Evolutionary conservation across 768 basidiomycete genomes (phyloP).

Genomic region (Tylopilus subfusipes): DNA sequence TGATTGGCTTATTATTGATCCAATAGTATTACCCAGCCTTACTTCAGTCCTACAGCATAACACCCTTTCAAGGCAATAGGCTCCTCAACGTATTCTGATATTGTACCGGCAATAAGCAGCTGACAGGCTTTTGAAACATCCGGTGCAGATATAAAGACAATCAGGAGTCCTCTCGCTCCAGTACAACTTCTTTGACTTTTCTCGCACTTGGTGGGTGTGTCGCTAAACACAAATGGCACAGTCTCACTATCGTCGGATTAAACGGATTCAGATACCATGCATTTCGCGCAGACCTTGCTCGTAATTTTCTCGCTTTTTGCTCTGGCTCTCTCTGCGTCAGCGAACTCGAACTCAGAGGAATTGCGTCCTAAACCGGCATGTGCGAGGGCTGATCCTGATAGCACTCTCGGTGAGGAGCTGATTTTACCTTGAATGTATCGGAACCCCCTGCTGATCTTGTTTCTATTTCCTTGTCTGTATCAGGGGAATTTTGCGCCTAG

Average conservation of each 20-base stretch:
- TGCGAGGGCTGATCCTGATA: neutral
- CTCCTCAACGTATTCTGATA: neutral
- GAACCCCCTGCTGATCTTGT: neutral
- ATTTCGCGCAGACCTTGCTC: neutral
- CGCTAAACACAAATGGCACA: neutral
- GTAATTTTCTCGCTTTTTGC: neutral
- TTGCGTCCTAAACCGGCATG: neutral
- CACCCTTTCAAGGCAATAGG: neutral
- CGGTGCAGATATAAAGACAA: neutral
- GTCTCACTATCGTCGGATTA: neutral
- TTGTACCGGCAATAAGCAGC: neutral
- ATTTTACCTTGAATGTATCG: neutral
- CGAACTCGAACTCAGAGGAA: neutral
- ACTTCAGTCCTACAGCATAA: neutral
- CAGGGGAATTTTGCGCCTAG: neutral
- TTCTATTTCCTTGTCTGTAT: neutral
- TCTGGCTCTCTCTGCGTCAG: neutral
- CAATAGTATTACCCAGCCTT: neutral
- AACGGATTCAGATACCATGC: neutral
- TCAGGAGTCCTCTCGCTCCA: neutral
- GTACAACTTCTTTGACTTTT: neutral
- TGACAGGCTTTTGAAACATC: neutral
- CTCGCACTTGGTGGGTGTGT: neutral
- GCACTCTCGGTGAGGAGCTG: neutral
- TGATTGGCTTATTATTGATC: neutral